Percentiles rank a stretch among this genome's conserved stretches.
Evolutionary conservation across 805 yeast genomes (phyloP).

Genomic region (Candida dajiaensis): DNA sequence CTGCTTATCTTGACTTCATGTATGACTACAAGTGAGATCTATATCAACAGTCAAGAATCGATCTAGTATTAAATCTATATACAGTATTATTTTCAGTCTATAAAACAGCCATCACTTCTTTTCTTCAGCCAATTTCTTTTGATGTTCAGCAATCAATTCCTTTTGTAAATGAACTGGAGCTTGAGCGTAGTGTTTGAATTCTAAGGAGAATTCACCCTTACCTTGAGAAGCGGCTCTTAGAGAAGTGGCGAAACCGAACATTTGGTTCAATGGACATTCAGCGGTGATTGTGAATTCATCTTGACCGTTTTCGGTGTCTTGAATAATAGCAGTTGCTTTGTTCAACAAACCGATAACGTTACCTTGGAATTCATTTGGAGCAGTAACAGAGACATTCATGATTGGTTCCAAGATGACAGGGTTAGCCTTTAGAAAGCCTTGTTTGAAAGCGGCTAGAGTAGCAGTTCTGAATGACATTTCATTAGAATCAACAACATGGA

Average conservation of each 20-base stretch:
- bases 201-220: constrained; percentile 95
- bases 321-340: constrained; percentile 86
- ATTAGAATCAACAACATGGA: constrained; percentile 94
- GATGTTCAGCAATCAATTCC: constrained; percentile 80
- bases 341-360: constrained; percentile 84
- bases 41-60: not conserved
- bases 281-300: constrained; percentile 93
- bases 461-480: constrained; percentile 95
- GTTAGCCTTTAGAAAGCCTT: constrained; percentile 76
- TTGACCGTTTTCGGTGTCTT: constrained; percentile 88
- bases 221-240: constrained; percentile 98
- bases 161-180: constrained; percentile 86
- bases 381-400: constrained; percentile 88
- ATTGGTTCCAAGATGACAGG: constrained; percentile 95
- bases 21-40: too few species aligned
- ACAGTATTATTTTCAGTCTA: not conserved
- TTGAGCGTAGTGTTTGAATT: constrained; percentile 88
- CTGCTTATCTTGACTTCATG: too few species aligned
- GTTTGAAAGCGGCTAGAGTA: constrained; percentile 84
- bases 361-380: constrained; percentile 97
- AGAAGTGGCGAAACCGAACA: constrained; percentile 95
- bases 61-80: not conserved
- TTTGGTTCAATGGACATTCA: constrained; percentile 91
- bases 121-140: constrained; percentile 36
- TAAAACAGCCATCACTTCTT: not conserved